phyloP scores from a whole-genome alignment of 2,329 filamentous ascomycete species.

The Cytospora piceae region DNA sequence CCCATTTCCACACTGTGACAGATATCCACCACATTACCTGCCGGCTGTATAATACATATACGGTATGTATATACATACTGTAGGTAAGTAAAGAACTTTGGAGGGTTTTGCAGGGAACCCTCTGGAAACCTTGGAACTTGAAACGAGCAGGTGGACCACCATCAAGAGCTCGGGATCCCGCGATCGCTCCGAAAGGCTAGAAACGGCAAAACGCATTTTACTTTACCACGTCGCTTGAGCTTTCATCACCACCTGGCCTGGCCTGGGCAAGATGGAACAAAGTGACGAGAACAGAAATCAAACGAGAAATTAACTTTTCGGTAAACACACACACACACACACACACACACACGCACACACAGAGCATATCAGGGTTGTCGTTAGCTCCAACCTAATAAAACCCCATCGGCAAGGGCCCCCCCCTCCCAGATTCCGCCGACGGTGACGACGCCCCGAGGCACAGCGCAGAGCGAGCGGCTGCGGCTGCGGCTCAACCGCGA shows the following conservation, averaged over 20 bases:
- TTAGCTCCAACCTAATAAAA: background rate
- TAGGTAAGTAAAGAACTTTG: background rate
- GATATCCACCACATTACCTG: background rate
- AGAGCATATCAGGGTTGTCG: too few species aligned
- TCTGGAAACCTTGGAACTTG: background rate
- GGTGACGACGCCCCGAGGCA: constrained; percentile 22
- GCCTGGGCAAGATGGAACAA: too few species aligned
- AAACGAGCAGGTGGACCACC: background rate
- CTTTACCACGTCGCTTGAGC: too few species aligned
- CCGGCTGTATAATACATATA: too few species aligned
- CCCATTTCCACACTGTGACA: background rate
- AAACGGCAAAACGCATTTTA: background rate
- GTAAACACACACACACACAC: background rate
- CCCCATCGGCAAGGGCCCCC: background rate
- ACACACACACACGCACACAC: background rate
- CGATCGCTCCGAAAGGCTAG: background rate
- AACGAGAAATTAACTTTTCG: background rate
- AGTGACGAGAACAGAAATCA: too few species aligned
- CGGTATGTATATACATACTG: too few species aligned
- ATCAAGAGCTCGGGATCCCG: background rate
- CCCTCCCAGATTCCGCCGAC: constrained; percentile 3
- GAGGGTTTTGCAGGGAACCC: background rate
- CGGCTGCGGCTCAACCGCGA: constrained; percentile 18
- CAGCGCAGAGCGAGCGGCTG: background rate
- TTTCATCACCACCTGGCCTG: too few species aligned